Evolutionary conservation across 345 rosid species (phyloP).

Genomic region (Populus ilicifolia): DNA sequence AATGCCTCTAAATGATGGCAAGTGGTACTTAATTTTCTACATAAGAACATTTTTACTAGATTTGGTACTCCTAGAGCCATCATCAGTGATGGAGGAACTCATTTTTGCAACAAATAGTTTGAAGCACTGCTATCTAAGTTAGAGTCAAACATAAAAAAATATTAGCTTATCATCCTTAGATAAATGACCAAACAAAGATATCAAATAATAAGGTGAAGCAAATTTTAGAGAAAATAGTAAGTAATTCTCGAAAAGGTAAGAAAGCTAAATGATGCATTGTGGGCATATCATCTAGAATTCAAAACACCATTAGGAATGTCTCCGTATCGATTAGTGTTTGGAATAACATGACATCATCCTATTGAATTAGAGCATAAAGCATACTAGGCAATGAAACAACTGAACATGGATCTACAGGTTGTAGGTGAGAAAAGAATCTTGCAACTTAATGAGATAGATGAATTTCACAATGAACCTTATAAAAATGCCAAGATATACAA

Average conservation of each 20-base stretch:
- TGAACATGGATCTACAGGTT: background rate
- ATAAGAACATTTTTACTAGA: background rate
- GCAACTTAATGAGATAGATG: background rate
- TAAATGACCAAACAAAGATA: background rate
- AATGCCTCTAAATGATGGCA: background rate
- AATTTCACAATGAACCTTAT: background rate
- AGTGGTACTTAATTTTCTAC: background rate
- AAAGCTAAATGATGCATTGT: no score
- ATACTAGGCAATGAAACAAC: background rate
- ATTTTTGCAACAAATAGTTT: background rate
- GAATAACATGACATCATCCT: background rate
- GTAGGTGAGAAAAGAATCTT: background rate
- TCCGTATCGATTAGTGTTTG: background rate
- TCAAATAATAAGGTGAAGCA: background rate
- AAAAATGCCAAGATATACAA: conserved; percentile 4
- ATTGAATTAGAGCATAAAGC: background rate
- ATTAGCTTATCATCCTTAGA: background rate
- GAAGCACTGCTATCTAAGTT: background rate
- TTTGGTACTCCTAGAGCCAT: background rate
- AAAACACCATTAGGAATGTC: no score
- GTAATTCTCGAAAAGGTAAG: no score
- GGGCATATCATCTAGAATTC: no score
- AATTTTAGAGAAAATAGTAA: background rate
- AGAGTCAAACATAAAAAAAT: background rate
- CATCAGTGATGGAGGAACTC: background rate